Base-by-base conservation (phyloP, 805 yeast genomes). In the Hanseniaspora hatyaiensis region DNA sequence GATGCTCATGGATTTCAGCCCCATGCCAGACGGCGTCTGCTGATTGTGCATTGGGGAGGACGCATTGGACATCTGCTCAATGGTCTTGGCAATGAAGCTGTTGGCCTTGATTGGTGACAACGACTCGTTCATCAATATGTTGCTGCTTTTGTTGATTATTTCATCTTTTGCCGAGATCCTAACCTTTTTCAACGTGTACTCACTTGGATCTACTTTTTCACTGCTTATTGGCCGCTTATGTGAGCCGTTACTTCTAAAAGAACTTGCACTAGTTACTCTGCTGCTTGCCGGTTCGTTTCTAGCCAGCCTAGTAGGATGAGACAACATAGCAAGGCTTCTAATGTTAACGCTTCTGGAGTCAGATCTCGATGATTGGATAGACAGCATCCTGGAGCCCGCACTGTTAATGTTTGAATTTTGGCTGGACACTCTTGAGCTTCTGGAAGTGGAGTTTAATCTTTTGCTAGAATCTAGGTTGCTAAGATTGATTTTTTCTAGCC, bases 71-170 rank as follows among this genome's bases (percentile, higher is more conserved):
- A 34, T 18, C 28, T 26, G 29, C 19, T 42, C 20, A 12, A 23
- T n/a, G 9, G 33, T 20, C 26, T 34, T 28, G n/a, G 23, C 23
- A 20, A 36, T 34, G 31, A 45, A 37, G 13, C 22, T 16, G 2
- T 33, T 30, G 4, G 49, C 26, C 13, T 37, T 45, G 24, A 45
- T 37, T 4, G 49, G 49, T 8, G 49, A 45, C 6, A 42, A 18
- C 12, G 40, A 34, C 9, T 33, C 40, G 29, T 22, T 42, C 28
- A 26, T 12, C 12, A 18, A 18, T 3, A 29, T 29, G 16, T 30
- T 43, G 12, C 6, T 15, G 20, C 47, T 34, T 28, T 16, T 34
- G 30, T 42, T 42, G 26, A 42, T 42, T 1, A 42, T 15, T n/a
- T 42, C 38, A 19, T 42, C 34, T 16, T 36, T 36, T 16, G 8